These are phyloP conservation scores for Teunomyces pallodes DNA, from an alignment of 805 yeast genomes.

Conservation along the genomic window DNA sequence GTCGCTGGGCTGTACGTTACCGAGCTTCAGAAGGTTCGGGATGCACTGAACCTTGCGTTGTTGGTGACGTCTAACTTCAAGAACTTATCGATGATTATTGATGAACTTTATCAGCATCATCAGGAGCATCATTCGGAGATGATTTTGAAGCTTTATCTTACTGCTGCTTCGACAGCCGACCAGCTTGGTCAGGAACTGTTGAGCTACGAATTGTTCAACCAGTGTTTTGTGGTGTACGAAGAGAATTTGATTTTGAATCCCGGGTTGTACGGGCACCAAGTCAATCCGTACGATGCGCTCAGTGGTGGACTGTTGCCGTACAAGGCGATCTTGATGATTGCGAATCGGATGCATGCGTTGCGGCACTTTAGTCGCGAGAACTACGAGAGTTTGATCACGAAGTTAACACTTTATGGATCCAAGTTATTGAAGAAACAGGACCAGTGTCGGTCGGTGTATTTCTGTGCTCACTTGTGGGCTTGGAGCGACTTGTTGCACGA, in stretches of 20 bases:
- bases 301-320: conserved; percentile 49
- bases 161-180: conserved; percentile 76
- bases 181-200: conserved; percentile 69
- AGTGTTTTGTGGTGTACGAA: conserved; percentile 83
- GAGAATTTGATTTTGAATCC: conserved; percentile 39
- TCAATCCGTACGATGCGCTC: conserved; percentile 37
- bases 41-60: conserved; percentile 20
- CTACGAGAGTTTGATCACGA: conserved; percentile 79
- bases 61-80: conserved; percentile 60
- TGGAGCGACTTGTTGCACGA: conserved; percentile 43
- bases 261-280: conserved; percentile 8
- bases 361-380: conserved; percentile 56
- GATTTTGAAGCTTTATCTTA: conserved; percentile 53
- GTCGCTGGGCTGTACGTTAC: conserved; percentile 32
- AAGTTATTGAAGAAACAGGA: conserved; percentile 88
- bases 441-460: conserved; percentile 87
- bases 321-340: conserved; percentile 46
- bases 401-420: conserved; percentile 84
- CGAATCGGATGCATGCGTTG: conserved; percentile 43
- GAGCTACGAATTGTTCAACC: conserved; percentile 84
- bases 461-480: conserved; percentile 94
- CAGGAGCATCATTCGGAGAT: conserved; percentile 30
- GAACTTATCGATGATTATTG: conserved; percentile 64
- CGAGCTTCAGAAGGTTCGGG: conserved; percentile 27
- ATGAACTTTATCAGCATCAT: conserved; percentile 55